phyloP scores from a whole-genome alignment of 768 basidiomycete genomes.

The Boletellus ananiceps region DNA sequence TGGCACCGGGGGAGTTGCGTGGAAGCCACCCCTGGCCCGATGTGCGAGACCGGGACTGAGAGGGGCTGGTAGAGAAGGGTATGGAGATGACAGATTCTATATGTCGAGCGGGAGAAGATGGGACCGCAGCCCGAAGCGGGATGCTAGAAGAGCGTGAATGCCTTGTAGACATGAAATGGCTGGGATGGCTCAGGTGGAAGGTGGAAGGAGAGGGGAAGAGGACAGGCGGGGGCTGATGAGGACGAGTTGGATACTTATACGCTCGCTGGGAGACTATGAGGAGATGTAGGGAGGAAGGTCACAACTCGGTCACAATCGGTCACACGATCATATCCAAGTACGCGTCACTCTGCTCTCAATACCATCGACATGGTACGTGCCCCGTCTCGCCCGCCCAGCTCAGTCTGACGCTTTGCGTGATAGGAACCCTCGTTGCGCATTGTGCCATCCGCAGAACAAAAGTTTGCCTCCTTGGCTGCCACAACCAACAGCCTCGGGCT shows the following conservation, averaged over 20 bases:
- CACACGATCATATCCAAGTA: slow-evolving; percentile 18
- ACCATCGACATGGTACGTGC: slow-evolving; percentile 20
- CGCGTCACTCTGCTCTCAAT: slow-evolving; percentile 11
- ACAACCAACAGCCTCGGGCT: slow-evolving; percentile 75
- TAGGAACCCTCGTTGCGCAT: slow-evolving; percentile 46
- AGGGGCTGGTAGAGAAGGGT: slow-evolving; percentile 40
- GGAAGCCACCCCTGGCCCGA: slow-evolving; percentile 31
- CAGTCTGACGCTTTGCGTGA: background rate
- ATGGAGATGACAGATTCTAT: slow-evolving; percentile 66
- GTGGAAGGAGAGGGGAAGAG: background rate
- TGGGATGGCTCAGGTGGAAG: background rate
- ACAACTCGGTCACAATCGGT: slow-evolving; percentile 26
- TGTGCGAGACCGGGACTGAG: slow-evolving; percentile 40
- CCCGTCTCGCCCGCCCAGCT: background rate
- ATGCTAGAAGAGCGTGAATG: slow-evolving; percentile 59
- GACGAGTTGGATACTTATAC: slow-evolving; percentile 9
- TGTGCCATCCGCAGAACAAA: slow-evolving; percentile 50
- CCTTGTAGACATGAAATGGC: slow-evolving; percentile 30
- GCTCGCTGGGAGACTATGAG: background rate
- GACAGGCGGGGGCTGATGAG: background rate
- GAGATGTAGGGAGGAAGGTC: slow-evolving; percentile 21
- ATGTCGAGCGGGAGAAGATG: slow-evolving; percentile 48
- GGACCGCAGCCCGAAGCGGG: slow-evolving; percentile 48
- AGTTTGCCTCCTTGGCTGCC: slow-evolving; percentile 61
- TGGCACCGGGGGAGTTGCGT: slow-evolving; percentile 28